phyloP scores from a whole-genome alignment of 225 moss, liverwort and hornwort genomes.

The Bryoerythrophyllum caledonicum region DNA sequence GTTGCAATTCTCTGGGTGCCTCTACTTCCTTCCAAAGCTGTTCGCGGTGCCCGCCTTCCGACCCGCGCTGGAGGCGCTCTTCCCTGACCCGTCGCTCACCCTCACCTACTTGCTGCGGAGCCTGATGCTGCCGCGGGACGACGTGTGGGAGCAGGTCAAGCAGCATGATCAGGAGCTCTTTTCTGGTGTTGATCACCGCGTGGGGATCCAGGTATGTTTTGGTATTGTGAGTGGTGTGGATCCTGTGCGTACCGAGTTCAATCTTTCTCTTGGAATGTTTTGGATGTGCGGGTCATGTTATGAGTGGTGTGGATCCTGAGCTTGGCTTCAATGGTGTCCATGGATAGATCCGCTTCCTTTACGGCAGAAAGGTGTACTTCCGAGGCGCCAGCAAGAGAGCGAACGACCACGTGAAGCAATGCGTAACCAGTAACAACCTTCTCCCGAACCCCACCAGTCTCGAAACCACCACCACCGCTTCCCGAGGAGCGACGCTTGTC shows the following conservation, averaged over 20 bases:
- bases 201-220: constrained; percentile 56
- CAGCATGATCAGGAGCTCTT: constrained; percentile 44
- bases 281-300: too few species aligned
- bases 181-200: constrained; percentile 34
- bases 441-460: constrained; percentile 33
- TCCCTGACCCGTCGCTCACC: constrained; percentile 56
- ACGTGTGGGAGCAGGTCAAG: constrained; percentile 54
- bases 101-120: constrained; percentile 60
- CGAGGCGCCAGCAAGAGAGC: constrained; percentile 43
- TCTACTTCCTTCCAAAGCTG: constrained; percentile 69
- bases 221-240: too few species aligned
- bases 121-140: constrained; percentile 51
- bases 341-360: constrained; percentile 47
- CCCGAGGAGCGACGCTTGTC: constrained; percentile 19
- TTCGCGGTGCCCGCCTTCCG: constrained; percentile 65
- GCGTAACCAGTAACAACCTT: constrained; percentile 33
- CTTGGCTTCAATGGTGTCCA: neutral
- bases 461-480: too few species aligned
- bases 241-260: too few species aligned
- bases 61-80: constrained; percentile 61
- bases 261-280: neutral
- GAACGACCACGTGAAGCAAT: constrained; percentile 51
- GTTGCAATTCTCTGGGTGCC: constrained; percentile 57
- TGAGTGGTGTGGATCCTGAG: too few species aligned
- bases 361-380: constrained; percentile 44